A percentile compares a stretch with the other conserved stretches of the same genome.
Evolutionary conservation across 768 basidiomycete genomes (phyloP).

Genomic region (Lactifluus piperatus): DNA sequence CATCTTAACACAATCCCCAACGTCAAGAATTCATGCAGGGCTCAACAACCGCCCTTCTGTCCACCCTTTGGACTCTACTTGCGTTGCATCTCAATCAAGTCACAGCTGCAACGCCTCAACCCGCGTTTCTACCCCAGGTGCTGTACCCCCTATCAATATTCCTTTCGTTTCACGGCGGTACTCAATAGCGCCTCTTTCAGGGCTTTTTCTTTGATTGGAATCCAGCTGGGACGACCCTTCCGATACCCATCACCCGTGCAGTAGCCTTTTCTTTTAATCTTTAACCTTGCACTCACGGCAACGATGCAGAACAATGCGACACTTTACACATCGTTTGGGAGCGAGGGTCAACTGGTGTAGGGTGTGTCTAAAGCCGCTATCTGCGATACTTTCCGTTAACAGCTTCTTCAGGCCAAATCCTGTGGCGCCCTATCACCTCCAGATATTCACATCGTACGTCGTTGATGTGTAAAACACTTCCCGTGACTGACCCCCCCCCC

Average conservation of each 20-base stretch:
- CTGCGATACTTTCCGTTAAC: neutral
- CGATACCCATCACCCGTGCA: conserved; percentile 28
- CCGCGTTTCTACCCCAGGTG: conserved; percentile 10
- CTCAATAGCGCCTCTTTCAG: conserved; percentile 9
- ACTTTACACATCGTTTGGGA: conserved; percentile 27
- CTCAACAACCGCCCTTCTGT: neutral
- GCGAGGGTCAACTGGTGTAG: conserved; percentile 21
- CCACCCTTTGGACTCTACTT: neutral
- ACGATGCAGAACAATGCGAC: conserved; percentile 28
- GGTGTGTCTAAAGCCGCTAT: conserved; percentile 19
- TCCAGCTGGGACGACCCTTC: conserved; percentile 24
- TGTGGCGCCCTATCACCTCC: conserved; percentile 47
- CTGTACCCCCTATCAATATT: neutral
- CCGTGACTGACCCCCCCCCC: neutral
- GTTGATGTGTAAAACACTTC: neutral
- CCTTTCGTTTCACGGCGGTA: neutral
- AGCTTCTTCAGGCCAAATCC: conserved; percentile 40
- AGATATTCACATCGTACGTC: conserved; percentile 53
- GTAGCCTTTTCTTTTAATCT: neutral
- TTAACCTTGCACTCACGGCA: too few species aligned
- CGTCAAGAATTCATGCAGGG: too few species aligned
- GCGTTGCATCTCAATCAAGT: neutral
- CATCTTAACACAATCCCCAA: neutral
- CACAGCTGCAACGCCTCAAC: neutral
- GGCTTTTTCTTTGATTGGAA: conserved; percentile 29